These are phyloP conservation scores for Pulicaria dysenterica DNA, from an alignment of 129 eudicot species.

Conservation along the genomic window DNA sequence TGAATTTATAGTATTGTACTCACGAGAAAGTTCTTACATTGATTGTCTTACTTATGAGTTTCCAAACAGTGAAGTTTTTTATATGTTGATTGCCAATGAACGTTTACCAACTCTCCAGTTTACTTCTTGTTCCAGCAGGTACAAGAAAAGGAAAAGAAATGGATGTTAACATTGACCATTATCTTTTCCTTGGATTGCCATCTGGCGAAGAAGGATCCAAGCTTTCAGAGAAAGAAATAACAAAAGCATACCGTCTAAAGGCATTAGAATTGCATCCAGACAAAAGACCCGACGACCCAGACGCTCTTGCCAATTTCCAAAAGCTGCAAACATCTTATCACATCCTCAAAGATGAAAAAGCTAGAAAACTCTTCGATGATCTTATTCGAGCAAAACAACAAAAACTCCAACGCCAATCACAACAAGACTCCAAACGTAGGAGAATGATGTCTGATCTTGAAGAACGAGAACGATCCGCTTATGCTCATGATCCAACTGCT, in stretches of 20 bases:
- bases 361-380: background rate
- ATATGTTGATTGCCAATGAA: too few relatives aligned
- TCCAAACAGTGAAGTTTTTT: too few relatives aligned
- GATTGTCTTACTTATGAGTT: too few relatives aligned
- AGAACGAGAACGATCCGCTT: constrained; percentile 39
- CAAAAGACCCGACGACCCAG: background rate
- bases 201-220: background rate
- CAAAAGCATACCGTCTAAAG: background rate
- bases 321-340: background rate
- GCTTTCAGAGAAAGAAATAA: constrained; percentile 3
- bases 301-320: background rate
- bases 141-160: background rate
- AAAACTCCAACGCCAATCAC: background rate
- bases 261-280: constrained; percentile 5
- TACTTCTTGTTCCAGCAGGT: background rate
- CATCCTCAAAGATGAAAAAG: background rate
- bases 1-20: too few relatives aligned
- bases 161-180: background rate
- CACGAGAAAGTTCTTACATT: too few relatives aligned
- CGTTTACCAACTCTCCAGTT: too few relatives aligned
- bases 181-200: background rate
- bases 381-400: background rate
- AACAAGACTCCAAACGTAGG: background rate
- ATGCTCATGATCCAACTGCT: constrained; percentile 41
- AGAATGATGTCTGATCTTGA: background rate